Percentiles rank a stretch among this genome's conserved stretches.
These are phyloP conservation scores for Plasmopara halstedii DNA, from an alignment of 352 stramenopile genomes.

Conservation along the genomic window DNA sequence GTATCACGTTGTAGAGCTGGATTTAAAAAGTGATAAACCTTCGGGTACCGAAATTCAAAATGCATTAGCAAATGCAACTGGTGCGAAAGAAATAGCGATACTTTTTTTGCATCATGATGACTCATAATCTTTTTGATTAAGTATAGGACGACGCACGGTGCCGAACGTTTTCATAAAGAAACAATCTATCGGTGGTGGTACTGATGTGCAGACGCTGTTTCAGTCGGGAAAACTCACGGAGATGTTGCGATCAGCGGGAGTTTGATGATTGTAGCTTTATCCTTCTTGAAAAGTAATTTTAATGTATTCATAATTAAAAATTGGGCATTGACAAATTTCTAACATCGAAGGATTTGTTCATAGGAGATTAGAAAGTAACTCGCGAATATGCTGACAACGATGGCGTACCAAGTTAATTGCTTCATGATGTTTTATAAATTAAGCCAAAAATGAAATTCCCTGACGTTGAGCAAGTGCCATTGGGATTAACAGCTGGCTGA, in stretches of 20 bases:
- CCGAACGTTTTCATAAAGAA: constrained; percentile 96
- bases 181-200: constrained; percentile 89
- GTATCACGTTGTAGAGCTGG: constrained; percentile 64
- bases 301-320: too few species aligned
- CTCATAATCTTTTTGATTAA: neutral
- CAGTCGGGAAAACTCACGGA: constrained; percentile 83
- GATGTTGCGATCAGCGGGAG: constrained; percentile 63
- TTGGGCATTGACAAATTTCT: too few species aligned
- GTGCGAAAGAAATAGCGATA: constrained; percentile 16
- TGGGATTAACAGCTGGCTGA: too few species aligned
- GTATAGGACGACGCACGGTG: constrained; percentile 86
- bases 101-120: neutral
- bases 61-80: constrained; percentile 80
- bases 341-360: too few species aligned
- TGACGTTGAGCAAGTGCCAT: too few species aligned
- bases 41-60: constrained; percentile 83
- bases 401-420: too few species aligned
- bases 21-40: constrained; percentile 43
- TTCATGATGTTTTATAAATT: too few species aligned
- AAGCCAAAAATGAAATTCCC: too few species aligned
- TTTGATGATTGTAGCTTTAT: constrained; percentile 7
- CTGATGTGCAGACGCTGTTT: constrained; percentile 86
- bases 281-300: neutral
- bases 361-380: too few species aligned
- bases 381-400: too few species aligned